Conservation (phyloP, 1,139 yeast genomes). For the Oligophagozyma castellii region DNA sequence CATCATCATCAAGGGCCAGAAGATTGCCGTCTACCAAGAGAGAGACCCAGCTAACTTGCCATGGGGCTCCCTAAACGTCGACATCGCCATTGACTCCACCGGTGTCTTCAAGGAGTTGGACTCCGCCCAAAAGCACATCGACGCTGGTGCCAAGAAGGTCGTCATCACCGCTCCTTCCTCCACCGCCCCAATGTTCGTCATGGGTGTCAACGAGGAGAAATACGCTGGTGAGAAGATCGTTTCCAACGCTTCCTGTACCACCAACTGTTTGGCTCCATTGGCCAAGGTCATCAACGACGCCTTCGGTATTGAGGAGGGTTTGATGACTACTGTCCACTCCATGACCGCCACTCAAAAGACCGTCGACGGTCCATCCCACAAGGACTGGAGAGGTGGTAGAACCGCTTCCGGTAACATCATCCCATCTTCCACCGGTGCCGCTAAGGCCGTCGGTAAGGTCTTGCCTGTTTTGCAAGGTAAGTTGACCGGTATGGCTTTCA, state of each 20-base stretch:
- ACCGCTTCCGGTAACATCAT: slow-evolving; percentile 85
- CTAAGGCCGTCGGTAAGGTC: slow-evolving; percentile 85
- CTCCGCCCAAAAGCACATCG: slow-evolving; percentile 72
- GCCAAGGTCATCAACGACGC: slow-evolving; percentile 71
- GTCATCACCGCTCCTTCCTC: slow-evolving; percentile 77
- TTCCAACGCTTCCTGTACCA: slow-evolving; percentile 82
- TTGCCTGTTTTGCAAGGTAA: slow-evolving; percentile 77
- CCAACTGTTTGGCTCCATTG: slow-evolving; percentile 83
- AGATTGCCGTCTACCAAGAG: slow-evolving; percentile 61
- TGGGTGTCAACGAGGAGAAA: slow-evolving; percentile 70
- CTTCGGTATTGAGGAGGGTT: slow-evolving; percentile 74
- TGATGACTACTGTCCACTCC: slow-evolving; percentile 85
- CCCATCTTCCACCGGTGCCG: slow-evolving; percentile 87
- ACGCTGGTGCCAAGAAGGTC: slow-evolving; percentile 83
- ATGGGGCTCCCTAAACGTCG: slow-evolving; percentile 71
- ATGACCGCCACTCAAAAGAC: slow-evolving; percentile 85
- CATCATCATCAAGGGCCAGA: slow-evolving; percentile 53
- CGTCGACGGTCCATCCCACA: slow-evolving; percentile 87
- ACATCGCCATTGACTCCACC: slow-evolving; percentile 72
- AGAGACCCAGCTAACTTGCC: slow-evolving; percentile 73
- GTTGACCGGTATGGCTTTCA: slow-evolving; percentile 79
- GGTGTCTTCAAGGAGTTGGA: slow-evolving; percentile 74
- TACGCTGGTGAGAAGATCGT: slow-evolving; percentile 62
- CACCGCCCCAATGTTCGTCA: slow-evolving; percentile 83
- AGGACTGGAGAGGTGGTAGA: slow-evolving; percentile 95